Base-by-base conservation (phyloP, 1,284 basidiomycete species). In the Acaromyces ingoldii region DNA sequence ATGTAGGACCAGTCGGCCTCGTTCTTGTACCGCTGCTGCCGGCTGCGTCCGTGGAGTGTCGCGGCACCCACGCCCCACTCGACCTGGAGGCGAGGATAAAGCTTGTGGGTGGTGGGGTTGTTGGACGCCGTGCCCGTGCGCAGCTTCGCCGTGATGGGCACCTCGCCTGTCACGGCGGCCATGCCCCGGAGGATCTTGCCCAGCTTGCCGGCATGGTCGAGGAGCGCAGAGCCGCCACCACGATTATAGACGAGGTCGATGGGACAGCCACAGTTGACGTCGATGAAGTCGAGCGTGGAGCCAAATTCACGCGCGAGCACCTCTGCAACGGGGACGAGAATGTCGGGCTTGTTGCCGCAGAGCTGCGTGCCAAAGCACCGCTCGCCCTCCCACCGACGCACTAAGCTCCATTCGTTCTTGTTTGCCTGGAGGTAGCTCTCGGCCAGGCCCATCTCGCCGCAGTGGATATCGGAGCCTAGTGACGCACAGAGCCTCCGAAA, bases 91-190 rank as follows among this genome's bases (percentile, higher is more conserved):
- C 88, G 82, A 4, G 88, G 87, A 83, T 97, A 93, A 37, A 96
- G 79, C 76, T 89, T 93, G 76, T 96, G 91, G 5, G 90, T 64
- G 9, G 67, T 64, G 6, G 68, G 70, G 55, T 90, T 89, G 67
- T 88, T 89, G 29, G 68, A 58, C 9, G 58, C 53, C 19, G 96
- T 86, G 0, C 93, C 93, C 0, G 89, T 96, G 34, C 72, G 67
- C 48, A 97, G 81, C 77, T 98, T 98, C 63, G 95, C 85, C 0
- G 93, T 97, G n/a, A 98, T 79, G 0, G 93, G 93, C 31, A 93
- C 86, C 31, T 91, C 89, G 2, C 91, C 91, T 0, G 96, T 80
- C 0, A 89, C 91, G 49, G 82, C 83, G 71, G 86, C 89, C 91
- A 98, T 97, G 7, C 93, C 93, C 9, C 87, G 79, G 21, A 97